Conservation (phyloP, 371 early-diverging fungal genomes). For the Apophysomyces variabilis region DNA sequence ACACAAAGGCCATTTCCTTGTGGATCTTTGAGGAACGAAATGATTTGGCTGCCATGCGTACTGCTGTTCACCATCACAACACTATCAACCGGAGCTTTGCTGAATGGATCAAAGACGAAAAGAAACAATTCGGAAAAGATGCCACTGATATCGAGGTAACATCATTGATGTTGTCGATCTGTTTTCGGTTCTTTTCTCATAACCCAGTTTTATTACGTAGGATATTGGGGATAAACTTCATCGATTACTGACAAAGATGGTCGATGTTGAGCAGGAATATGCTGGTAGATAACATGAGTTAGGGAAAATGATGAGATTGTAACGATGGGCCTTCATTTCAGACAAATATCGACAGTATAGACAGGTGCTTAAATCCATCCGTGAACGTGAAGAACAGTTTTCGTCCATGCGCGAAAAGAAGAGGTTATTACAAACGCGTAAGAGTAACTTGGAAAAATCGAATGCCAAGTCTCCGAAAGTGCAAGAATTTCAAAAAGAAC, state of each 20-base stretch:
- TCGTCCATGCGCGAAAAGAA: constrained; percentile 27
- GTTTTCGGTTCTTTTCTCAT: too few species aligned
- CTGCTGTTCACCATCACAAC: constrained; percentile 36
- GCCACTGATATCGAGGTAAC: constrained; percentile 27
- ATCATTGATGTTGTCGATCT: not conserved
- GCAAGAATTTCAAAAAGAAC: constrained; percentile 32
- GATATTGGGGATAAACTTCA: constrained; percentile 37
- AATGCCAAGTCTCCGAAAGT: constrained; percentile 24
- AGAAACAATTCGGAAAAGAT: constrained; percentile 19
- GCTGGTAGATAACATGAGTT: constrained; percentile 21
- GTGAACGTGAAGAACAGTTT: constrained; percentile 28
- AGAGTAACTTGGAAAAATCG: constrained; percentile 27
- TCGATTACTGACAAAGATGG: constrained; percentile 37
- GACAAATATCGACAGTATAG: constrained; percentile 30
- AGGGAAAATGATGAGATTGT: not conserved
- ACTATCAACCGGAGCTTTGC: constrained; percentile 38
- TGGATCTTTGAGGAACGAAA: constrained; percentile 51
- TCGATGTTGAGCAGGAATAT: constrained; percentile 38
- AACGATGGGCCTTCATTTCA: not conserved
- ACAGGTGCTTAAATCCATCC: constrained; percentile 36
- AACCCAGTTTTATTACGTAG: constrained; percentile 11
- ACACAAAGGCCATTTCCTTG: constrained; percentile 42
- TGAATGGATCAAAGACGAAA: constrained; percentile 37
- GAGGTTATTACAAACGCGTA: constrained; percentile 23
- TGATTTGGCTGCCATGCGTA: constrained; percentile 32